Percentiles rank a stretch among this genome's conserved stretches.
Conservation (phyloP, 176 grass and related monocot species). For the Phyllostachys edulis region DNA sequence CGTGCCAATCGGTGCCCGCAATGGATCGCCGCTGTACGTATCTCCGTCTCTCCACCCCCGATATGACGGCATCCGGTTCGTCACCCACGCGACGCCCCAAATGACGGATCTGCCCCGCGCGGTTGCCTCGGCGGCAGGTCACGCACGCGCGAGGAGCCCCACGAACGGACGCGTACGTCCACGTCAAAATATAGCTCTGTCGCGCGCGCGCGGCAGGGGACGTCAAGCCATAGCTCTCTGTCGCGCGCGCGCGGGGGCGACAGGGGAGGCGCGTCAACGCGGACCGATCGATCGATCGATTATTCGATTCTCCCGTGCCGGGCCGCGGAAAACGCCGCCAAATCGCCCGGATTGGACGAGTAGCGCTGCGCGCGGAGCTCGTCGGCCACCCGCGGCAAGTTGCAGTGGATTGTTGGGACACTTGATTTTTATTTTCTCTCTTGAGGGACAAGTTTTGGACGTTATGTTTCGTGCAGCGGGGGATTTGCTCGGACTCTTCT, state of each 20-base stretch:
- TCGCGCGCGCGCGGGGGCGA: no score
- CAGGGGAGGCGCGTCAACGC: no score
- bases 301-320: no score
- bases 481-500: neutral
- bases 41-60: neutral
- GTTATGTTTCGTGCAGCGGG: neutral
- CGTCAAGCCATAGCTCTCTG: no score
- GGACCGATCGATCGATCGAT: no score
- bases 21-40: neutral
- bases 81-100: neutral
- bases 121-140: constrained; percentile 28
- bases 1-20: neutral
- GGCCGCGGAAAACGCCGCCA: neutral
- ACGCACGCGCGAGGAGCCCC: neutral
- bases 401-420: neutral
- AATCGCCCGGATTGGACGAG: neutral
- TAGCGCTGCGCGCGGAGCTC: neutral
- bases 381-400: neutral
- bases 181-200: no score
- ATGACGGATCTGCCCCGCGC: neutral
- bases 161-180: no score
- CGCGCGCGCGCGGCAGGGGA: no score
- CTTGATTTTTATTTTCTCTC: no score
- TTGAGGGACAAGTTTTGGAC: neutral
- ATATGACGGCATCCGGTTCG: constrained; percentile 53